Percentiles rank a stretch among this genome's conserved stretches.
Evolutionary conservation across 2,329 filamentous ascomycete genomes (phyloP).

Genomic region (Penicillium freii): DNA sequence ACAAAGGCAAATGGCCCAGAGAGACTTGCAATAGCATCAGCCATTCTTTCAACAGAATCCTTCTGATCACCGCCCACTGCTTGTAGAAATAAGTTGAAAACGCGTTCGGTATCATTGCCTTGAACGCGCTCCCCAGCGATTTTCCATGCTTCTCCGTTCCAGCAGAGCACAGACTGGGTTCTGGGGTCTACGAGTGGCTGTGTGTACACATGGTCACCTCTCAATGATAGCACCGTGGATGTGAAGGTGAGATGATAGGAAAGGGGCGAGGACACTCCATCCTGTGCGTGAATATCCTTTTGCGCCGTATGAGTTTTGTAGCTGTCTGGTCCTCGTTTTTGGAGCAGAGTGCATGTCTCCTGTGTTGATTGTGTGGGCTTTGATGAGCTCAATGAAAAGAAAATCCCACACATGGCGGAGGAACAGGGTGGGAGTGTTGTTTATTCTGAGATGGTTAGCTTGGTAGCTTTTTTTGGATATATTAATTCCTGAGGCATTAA

Average conservation of each 20-base stretch:
- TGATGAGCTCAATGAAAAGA: constrained; percentile 47
- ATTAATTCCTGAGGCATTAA: constrained; percentile 13
- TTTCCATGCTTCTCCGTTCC: constrained; percentile 97
- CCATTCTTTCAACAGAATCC: constrained; percentile 29
- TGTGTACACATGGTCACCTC: constrained; percentile 66
- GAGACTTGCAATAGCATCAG: constrained; percentile 57
- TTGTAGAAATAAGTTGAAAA: constrained; percentile 61
- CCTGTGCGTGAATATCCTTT: constrained; percentile 20
- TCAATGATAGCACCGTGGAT: constrained; percentile 87
- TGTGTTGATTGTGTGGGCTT: constrained; percentile 31
- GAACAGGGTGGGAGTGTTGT: not conserved
- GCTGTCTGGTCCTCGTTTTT: constrained; percentile 47
- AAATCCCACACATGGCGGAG: constrained; percentile 51
- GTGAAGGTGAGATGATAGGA: constrained; percentile 60
- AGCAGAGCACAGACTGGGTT: constrained; percentile 72
- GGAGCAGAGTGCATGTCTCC: constrained; percentile 36
- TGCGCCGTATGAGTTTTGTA: constrained; percentile 34
- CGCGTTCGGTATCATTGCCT: constrained; percentile 73
- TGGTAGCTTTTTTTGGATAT: constrained; percentile 9
- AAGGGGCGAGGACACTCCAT: constrained; percentile 16
- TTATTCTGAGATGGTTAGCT: not conserved
- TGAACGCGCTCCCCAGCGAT: constrained; percentile 56
- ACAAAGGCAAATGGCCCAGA: constrained; percentile 88
- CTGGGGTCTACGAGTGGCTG: constrained; percentile 68
- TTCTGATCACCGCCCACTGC: constrained; percentile 32